phyloP scores from a whole-genome alignment of 2,329 filamentous ascomycete species.

The Colletotrichum eleusines region DNA sequence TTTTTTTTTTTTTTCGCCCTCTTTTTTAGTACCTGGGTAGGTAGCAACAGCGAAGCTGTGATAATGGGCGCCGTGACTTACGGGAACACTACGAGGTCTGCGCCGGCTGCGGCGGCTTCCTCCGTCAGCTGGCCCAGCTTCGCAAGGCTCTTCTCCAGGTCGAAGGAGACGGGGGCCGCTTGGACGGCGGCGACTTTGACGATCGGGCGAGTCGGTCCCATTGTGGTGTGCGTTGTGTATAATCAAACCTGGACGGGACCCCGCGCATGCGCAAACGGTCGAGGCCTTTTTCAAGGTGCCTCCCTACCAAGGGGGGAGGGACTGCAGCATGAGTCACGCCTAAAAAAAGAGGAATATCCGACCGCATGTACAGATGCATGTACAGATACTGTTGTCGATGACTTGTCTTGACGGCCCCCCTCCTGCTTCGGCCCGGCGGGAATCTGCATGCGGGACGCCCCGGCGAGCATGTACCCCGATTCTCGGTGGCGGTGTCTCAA shows the following conservation, averaged over 20 bases:
- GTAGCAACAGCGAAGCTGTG: background rate
- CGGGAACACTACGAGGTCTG: slow-evolving; percentile 57
- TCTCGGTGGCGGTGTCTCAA: slow-evolving; percentile 24
- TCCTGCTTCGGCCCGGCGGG: background rate
- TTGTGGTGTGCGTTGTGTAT: slow-evolving; percentile 1
- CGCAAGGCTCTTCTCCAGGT: slow-evolving; percentile 52
- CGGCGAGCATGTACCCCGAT: slow-evolving; percentile 1
- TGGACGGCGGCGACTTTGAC: slow-evolving; percentile 56
- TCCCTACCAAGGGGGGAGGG: background rate
- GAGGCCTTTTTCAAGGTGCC: slow-evolving; percentile 15
- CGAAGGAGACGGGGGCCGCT: slow-evolving; percentile 55
- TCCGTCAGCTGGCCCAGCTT: slow-evolving; percentile 51
- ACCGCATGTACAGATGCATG: background rate
- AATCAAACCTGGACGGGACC: background rate
- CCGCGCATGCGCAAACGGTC: background rate
- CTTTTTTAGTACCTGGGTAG: too few relatives aligned
- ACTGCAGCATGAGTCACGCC: slow-evolving; percentile 11
- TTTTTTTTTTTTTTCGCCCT: background rate
- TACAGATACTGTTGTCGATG: background rate
- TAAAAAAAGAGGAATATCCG: background rate
- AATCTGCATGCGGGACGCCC: slow-evolving; percentile 1
- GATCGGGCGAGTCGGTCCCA: slow-evolving; percentile 39
- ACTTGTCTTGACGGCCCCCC: slow-evolving; percentile 9
- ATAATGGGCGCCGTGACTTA: slow-evolving; percentile 44
- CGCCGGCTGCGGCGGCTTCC: slow-evolving; percentile 52